These are phyloP conservation scores for Colletotrichum spaethianum DNA, from an alignment of 2,329 filamentous ascomycete species.

Conservation along the genomic window DNA sequence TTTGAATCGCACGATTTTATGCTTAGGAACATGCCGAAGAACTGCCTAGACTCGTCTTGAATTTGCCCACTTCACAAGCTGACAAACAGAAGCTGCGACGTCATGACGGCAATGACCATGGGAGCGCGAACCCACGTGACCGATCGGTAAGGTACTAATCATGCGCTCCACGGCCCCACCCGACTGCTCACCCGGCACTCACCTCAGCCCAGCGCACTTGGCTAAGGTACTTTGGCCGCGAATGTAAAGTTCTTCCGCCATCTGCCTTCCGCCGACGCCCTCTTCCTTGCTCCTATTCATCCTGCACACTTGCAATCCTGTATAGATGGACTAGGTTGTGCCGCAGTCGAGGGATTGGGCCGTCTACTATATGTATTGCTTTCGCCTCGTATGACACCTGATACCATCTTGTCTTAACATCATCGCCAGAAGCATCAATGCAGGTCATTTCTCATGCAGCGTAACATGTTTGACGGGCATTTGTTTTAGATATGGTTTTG, in stretches of 20 bases:
- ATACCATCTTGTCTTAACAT: not conserved
- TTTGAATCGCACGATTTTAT: not conserved
- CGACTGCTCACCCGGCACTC: not conserved
- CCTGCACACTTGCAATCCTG: not conserved
- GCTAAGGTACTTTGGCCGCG: not conserved
- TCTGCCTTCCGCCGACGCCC: not conserved
- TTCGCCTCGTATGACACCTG: not conserved
- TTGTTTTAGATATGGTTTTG: too few relatives aligned
- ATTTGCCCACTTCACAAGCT: conserved; percentile 1
- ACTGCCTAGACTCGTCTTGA: not conserved
- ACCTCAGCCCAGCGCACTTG: too few relatives aligned
- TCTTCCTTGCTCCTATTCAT: not conserved
- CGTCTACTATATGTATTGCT: not conserved
- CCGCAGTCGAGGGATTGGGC: not conserved
- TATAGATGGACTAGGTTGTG: not conserved
- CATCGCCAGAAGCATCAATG: not conserved
- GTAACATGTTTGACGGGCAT: not conserved
- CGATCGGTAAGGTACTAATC: not conserved
- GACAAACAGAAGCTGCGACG: conserved; percentile 12
- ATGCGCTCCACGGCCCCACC: not conserved
- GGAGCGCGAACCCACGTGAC: not conserved
- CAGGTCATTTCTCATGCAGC: not conserved
- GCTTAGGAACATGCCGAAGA: not conserved
- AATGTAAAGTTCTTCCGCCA: not conserved
- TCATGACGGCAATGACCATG: conserved; percentile 18